These are phyloP conservation scores for Cutaneotrichosporon arboriforme DNA, from an alignment of 1,284 basidiomycete genomes.

Conservation along the genomic window DNA sequence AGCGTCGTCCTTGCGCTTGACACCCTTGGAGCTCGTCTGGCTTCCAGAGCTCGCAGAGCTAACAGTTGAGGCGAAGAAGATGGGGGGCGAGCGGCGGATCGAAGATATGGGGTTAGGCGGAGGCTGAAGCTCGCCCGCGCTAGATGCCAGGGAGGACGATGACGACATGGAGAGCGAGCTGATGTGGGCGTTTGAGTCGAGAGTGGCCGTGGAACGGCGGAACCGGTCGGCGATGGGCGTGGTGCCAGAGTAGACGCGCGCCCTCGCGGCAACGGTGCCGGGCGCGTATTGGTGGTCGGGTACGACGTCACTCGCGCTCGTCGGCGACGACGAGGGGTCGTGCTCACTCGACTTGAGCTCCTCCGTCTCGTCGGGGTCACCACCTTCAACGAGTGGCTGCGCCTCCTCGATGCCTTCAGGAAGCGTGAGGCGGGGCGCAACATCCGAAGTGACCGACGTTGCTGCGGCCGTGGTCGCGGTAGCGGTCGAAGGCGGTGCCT, in stretches of 20 bases:
- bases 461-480: not conserved
- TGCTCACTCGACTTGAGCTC: slow-evolving; percentile 2
- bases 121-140: slow-evolving; percentile 8
- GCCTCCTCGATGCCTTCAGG: slow-evolving; percentile 8
- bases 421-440: slow-evolving; percentile 31
- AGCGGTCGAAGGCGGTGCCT: not conserved
- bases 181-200: slow-evolving; percentile 18
- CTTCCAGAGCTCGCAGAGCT: slow-evolving; percentile 1
- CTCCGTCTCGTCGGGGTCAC: slow-evolving; percentile 15
- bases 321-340: not conserved
- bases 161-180: slow-evolving; percentile 7
- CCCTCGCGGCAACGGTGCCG: slow-evolving; percentile 34
- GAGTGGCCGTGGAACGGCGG: slow-evolving; percentile 13
- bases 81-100: slow-evolving; percentile 31
- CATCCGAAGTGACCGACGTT: slow-evolving; percentile 6
- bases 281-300: slow-evolving; percentile 30
- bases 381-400: not conserved
- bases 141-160: slow-evolving; percentile 1
- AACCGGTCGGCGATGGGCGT: slow-evolving; percentile 47
- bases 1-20: slow-evolving; percentile 32
- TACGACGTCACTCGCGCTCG: slow-evolving; percentile 12
- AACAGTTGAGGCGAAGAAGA: slow-evolving; percentile 35
- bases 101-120: slow-evolving; percentile 26
- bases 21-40: slow-evolving; percentile 8
- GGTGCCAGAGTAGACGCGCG: slow-evolving; percentile 16